A percentile compares a stretch with the other conserved stretches of the same genome.
These are phyloP conservation scores for maize (Zea mays) DNA, from an alignment of 176 grass and related monocot genomes.

Conservation along the genomic window Zm-B73-REFERENCE-NAM-5.0 NC_050100.1:174500501-174501000, in stretches of 20 bases:
- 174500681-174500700: conserved; percentile 36
- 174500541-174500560: not conserved
- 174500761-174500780: not conserved
- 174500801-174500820: not conserved
- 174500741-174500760: conserved; percentile 55
- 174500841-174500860: not conserved
- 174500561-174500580: not conserved
- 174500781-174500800: not conserved
- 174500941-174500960: not conserved
- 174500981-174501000: not conserved
- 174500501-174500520: not conserved
- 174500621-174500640: conserved; percentile 50
- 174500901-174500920: not conserved
- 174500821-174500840: not conserved
- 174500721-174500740: conserved; percentile 70
- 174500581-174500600: conserved; percentile 30
- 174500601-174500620: conserved; percentile 64
- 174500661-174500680: conserved; percentile 62
- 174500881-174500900: conserved; percentile 10
- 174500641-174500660: conserved; percentile 74
- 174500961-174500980: too few relatives aligned
- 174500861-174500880: not conserved
- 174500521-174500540: not conserved
- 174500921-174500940: not conserved
- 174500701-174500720: conserved; percentile 42